Evolutionary conservation across 2,329 filamentous ascomycete genomes (phyloP).

Genomic region (Pestalotiopsis sp.): DNA sequence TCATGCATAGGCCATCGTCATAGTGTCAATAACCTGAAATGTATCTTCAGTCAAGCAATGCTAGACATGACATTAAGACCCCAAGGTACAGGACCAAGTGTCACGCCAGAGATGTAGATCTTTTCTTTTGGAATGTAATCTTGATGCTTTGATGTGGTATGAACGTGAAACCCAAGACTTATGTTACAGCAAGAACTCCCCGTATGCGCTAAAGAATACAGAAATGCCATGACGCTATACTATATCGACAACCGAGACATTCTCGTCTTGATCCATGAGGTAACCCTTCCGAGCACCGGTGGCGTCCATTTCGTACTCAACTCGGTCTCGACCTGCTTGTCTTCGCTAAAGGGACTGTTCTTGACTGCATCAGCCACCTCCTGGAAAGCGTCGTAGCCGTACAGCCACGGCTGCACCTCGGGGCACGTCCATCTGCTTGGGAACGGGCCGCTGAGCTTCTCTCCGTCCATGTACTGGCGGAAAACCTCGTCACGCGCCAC

Average conservation of each 20-base stretch:
- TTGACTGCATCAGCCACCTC: conserved; percentile 48
- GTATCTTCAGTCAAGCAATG: no score
- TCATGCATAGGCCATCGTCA: background rate
- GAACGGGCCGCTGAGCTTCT: conserved; percentile 54
- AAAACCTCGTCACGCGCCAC: conserved; percentile 59
- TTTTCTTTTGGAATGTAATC: no score
- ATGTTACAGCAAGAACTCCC: conserved; percentile 4
- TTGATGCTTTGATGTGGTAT: no score
- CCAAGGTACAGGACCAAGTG: no score
- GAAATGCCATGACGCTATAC: background rate
- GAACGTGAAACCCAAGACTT: background rate
- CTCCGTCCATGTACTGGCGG: conserved; percentile 53
- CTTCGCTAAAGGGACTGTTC: conserved; percentile 21
- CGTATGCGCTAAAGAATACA: background rate
- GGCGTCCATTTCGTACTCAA: background rate
- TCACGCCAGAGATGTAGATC: no score
- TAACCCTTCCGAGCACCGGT: background rate
- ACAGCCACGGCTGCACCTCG: conserved; percentile 64
- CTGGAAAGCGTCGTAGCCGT: conserved; percentile 62
- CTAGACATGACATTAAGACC: no score
- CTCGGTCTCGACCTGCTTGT: background rate
- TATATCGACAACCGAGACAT: background rate
- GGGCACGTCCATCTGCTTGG: conserved; percentile 68
- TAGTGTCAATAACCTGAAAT: no score
- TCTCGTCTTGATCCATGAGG: conserved; percentile 11